phyloP scores from a whole-genome alignment of 345 rosid genomes.

The Syzygium aromaticum region DNA sequence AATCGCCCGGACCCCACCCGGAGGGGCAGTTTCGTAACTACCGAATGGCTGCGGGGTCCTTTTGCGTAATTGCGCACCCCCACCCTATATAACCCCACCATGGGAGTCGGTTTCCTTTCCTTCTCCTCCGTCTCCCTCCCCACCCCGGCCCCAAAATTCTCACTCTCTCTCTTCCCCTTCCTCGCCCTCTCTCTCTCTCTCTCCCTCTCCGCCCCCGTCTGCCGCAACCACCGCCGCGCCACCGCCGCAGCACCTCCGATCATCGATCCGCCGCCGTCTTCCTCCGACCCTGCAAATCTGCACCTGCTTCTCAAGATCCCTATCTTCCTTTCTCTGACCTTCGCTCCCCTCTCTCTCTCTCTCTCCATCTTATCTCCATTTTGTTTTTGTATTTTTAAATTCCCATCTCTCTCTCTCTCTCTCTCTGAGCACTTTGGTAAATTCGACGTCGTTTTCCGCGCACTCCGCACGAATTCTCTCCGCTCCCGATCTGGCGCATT shows the following conservation, averaged over 20 bases:
- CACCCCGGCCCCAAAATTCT: no score
- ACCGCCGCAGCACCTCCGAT: neutral
- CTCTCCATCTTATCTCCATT: neutral
- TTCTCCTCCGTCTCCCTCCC: neutral
- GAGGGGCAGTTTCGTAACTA: neutral
- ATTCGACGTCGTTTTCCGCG: neutral
- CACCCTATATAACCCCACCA: neutral
- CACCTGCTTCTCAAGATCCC: constrained; percentile 7
- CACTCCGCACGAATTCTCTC: neutral
- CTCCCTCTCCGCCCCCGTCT: neutral
- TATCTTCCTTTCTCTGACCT: neutral
- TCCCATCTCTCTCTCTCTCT: neutral
- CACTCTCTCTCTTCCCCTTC: neutral
- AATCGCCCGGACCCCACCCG: neutral
- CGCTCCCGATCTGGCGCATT: neutral
- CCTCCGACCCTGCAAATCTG: neutral
- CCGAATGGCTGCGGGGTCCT: neutral
- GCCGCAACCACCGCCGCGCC: neutral
- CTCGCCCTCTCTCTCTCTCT: neutral
- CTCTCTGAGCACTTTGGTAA: constrained; percentile 1
- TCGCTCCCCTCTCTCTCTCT: neutral
- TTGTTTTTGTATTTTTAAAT: neutral
- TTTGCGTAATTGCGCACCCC: neutral
- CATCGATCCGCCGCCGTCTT: neutral
- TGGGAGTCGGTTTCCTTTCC: no score